These are phyloP conservation scores for Epichloe elymi DNA, from an alignment of 2,329 filamentous ascomycete species.

Conservation along the genomic window DNA sequence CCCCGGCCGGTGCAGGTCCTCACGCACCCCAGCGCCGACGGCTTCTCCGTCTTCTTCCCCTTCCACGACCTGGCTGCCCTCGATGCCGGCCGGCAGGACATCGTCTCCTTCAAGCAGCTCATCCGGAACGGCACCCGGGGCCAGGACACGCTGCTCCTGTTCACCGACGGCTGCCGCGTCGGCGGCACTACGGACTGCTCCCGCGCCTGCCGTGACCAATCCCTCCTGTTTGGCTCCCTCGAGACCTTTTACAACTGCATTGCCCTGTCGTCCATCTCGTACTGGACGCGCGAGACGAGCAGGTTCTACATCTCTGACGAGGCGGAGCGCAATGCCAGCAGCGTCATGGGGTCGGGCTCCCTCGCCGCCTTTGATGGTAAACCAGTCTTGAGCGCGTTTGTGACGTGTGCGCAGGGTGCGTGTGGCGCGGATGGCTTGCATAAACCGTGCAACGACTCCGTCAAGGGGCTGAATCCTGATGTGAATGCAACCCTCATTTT, in stretches of 20 bases:
- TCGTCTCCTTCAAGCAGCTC: constrained; percentile 20
- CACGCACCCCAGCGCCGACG: constrained; percentile 15
- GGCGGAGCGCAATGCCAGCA: constrained; percentile 23
- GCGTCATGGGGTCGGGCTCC: constrained; percentile 21
- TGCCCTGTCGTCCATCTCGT: constrained; percentile 20
- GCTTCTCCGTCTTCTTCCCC: constrained; percentile 23
- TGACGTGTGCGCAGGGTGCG: constrained; percentile 21
- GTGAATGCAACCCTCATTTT: constrained; percentile 18
- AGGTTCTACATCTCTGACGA: constrained; percentile 18
- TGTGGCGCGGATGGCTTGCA: constrained; percentile 21
- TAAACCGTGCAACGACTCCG: constrained; percentile 16
- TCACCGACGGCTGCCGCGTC: constrained; percentile 19
- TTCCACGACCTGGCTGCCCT: constrained; percentile 22
- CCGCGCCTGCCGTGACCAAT: constrained; percentile 17
- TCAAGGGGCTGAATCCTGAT: constrained; percentile 13
- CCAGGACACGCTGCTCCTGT: constrained; percentile 18
- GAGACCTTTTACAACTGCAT: constrained; percentile 28
- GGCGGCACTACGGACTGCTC: constrained; percentile 19
- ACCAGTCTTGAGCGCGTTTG: constrained; percentile 19
- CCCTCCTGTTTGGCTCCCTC: constrained; percentile 20
- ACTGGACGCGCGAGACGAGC: constrained; percentile 19
- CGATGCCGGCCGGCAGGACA: constrained; percentile 13
- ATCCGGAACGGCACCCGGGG: constrained; percentile 21
- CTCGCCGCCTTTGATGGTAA: constrained; percentile 18
- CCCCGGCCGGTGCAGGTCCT: constrained; percentile 16